Base-by-base conservation (phyloP, 2,329 filamentous ascomycete species). In the Aspergillus oerlinghausenensis region DNA sequence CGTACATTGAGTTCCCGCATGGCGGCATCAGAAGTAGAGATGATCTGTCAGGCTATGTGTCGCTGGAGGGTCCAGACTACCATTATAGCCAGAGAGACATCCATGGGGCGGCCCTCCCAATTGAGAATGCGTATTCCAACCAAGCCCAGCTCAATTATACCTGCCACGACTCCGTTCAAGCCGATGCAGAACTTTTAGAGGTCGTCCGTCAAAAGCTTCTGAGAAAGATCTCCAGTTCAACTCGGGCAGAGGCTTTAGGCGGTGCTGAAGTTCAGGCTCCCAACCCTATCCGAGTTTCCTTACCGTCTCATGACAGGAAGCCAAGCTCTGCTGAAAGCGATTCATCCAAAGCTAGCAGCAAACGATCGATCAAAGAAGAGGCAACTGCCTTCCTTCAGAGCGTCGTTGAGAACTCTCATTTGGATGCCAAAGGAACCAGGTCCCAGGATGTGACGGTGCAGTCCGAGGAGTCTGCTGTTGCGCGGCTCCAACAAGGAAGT, bases 41-140 rank as follows among this genome's bases (percentile, higher is more conserved):
- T 9, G 38, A 55, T n/a, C 60, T 51, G 11, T 57, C 57, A n/a
- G 53, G 58, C 17, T 61, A 60, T 35, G 53, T 52, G 32, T 55
- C 57, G 2, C 17, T 55, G 17, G 43, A 38, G 19, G 9, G 50
- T 32, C 57, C 45, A 29, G 49, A 11, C 11, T 14, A 50, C 9
- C 38, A 29, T 3, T 52, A 53, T 14, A 51, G 40, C 10, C 45
- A 35, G 6, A 21, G 47, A 11, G 51, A 49, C 21, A 43, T 43
- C 19, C 51, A 47, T 43, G 17, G 29, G 32, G 28, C 10, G 10
- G 19, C 23, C 14, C 21, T 23, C 4, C 19, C 43, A 2, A 14
- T 26, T 14, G 21, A 47, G 11, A 10, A 26, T 47, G 21, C 10
- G 8, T 47, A 23, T 23, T 23, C 23, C 19, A 21, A 14, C 5